These are phyloP conservation scores for Xerocomellus amylosporus DNA, from an alignment of 768 basidiomycete species.

Conservation along the genomic window DNA sequence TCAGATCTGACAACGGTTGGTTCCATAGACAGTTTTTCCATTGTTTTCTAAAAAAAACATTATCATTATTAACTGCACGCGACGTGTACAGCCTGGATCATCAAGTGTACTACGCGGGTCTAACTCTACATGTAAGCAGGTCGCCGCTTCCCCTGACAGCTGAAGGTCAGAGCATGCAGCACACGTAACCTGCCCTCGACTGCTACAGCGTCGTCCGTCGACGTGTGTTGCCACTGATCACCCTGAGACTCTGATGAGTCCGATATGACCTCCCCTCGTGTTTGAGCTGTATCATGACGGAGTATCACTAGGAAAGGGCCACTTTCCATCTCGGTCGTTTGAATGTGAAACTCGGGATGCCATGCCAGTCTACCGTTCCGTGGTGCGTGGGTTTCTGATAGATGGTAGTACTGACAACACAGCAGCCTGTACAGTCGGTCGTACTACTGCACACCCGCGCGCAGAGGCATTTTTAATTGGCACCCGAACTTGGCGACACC, in stretches of 20 bases:
- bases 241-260: constrained; percentile 4
- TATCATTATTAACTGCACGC: not conserved
- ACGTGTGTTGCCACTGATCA: constrained; percentile 4
- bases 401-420: not conserved
- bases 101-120: not conserved
- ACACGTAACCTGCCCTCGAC: not conserved
- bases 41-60: not conserved
- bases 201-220: not conserved
- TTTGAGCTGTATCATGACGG: constrained; percentile 7
- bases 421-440: not conserved
- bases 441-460: not conserved
- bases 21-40: not conserved
- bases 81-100: not conserved
- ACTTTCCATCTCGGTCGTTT: constrained; percentile 1
- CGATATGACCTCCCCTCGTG: not conserved
- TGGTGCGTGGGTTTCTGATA: not conserved
- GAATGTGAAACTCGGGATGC: constrained; percentile 15
- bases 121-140: not conserved
- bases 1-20: not conserved
- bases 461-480: not conserved
- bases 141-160: not conserved
- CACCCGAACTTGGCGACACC: constrained; percentile 1
- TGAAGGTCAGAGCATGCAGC: not conserved
- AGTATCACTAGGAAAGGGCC: not conserved
- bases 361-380: constrained; percentile 3